Evolutionary conservation across 805 yeast species (phyloP).

Genomic region (Candida manassasensis): DNA sequence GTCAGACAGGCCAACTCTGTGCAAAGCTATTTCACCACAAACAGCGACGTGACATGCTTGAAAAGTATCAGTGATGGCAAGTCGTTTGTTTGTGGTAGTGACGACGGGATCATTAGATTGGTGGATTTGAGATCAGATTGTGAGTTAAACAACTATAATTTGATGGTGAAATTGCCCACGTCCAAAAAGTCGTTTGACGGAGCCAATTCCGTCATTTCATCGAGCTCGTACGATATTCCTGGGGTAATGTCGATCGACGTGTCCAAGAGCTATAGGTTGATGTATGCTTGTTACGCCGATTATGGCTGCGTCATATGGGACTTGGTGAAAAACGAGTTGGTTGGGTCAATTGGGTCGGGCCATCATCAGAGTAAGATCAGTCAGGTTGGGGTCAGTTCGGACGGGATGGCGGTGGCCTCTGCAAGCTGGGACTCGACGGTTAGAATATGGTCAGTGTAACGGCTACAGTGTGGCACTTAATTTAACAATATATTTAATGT

Average conservation of each 20-base stretch:
- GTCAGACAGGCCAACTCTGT: conserved; percentile 44
- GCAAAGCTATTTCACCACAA: conserved; percentile 50
- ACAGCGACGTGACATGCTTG: conserved; percentile 58
- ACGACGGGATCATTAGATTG: conserved; percentile 66
- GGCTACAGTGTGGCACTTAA: too few species aligned
- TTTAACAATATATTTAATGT: too few species aligned
- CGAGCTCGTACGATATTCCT: conserved; percentile 40
- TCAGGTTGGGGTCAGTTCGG: conserved; percentile 61
- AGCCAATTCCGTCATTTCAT: neutral
- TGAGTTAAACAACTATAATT: conserved; percentile 47
- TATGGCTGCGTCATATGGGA: conserved; percentile 79
- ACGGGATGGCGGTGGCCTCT: conserved; percentile 74
- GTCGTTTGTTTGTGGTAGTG: conserved; percentile 71
- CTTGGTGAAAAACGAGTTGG: conserved; percentile 54
- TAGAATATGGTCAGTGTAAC: conserved; percentile 53
- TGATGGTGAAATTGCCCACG: conserved; percentile 6
- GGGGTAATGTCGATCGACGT: conserved; percentile 72
- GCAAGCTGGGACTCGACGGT: conserved; percentile 78
- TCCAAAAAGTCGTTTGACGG: conserved; percentile 2
- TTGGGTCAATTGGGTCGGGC: conserved; percentile 51
- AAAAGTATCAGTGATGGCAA: conserved; percentile 67
- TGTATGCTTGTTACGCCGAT: conserved; percentile 75
- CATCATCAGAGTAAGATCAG: conserved; percentile 56
- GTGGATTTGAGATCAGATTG: conserved; percentile 79
- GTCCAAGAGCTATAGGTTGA: conserved; percentile 66